Percentiles rank a stretch among this genome's conserved stretches.
These are phyloP conservation scores for Thinopyrum obtusiflorum DNA, from an alignment of 202 grass and related monocot species.

Conservation along the genomic window DNA sequence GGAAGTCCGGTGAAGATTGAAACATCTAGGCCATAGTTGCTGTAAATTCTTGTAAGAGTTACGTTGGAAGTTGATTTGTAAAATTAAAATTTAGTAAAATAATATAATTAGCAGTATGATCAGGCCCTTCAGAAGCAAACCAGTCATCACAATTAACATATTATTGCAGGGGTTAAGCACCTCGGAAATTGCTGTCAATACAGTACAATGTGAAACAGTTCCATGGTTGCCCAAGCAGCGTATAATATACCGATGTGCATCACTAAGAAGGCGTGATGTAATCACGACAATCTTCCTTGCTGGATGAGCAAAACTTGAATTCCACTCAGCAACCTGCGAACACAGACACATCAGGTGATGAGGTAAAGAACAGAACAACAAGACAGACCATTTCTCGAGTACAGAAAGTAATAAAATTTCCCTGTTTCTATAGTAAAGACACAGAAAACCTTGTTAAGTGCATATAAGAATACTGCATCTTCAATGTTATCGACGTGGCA, in stretches of 20 bases:
- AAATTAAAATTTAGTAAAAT: neutral
- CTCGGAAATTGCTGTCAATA: conserved; percentile 88
- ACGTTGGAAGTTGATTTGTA: neutral
- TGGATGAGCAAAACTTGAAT: conserved; percentile 60
- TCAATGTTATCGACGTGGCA: neutral
- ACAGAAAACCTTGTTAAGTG: conserved; percentile 7
- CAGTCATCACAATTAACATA: conserved; percentile 18
- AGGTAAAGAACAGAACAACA: conserved; percentile 12
- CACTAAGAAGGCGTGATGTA: conserved; percentile 79
- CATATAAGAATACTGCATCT: neutral
- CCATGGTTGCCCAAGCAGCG: conserved; percentile 72
- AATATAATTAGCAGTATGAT: neutral
- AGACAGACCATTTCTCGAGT: neutral
- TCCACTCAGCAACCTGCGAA: conserved; percentile 68
- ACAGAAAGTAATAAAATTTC: neutral
- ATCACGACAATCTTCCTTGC: conserved; percentile 76
- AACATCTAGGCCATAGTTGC: neutral
- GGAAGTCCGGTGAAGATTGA: neutral
- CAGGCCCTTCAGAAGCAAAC: conserved; percentile 20
- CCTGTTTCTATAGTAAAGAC: neutral
- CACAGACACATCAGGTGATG: neutral
- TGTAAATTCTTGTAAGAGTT: neutral
- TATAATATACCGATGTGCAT: conserved; percentile 91
- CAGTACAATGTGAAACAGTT: conserved; percentile 66
- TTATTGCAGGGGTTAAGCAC: conserved; percentile 45